Conservation (phyloP, 2,329 filamentous ascomycete genomes). For the Pyricularia grisea region DNA sequence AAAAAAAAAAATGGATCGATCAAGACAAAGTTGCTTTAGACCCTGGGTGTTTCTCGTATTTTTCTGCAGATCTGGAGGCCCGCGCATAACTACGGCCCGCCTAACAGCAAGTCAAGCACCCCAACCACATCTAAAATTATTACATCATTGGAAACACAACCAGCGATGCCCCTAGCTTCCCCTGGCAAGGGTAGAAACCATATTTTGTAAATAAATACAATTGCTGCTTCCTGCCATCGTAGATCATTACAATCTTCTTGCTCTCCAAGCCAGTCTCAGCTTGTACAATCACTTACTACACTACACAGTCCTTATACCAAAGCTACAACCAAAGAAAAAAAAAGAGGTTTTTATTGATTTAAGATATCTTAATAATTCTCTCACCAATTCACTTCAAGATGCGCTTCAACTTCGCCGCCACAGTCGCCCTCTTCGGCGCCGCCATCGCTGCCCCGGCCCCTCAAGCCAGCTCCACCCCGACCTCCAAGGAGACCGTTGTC, state of each 20-base stretch:
- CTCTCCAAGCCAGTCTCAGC: neutral
- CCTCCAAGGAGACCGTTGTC: neutral
- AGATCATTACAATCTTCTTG: neutral
- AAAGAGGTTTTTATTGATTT: too few species aligned
- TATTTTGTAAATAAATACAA: neutral
- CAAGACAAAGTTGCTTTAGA: neutral
- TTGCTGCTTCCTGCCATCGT: neutral
- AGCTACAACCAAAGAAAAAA: too few species aligned
- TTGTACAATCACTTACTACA: neutral
- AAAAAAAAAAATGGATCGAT: neutral
- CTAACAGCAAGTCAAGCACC: neutral
- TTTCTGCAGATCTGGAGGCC: neutral
- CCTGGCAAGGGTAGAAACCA: neutral
- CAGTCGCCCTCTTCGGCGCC: conserved; percentile 5
- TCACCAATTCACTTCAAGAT: neutral
- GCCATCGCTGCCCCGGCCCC: conserved; percentile 1
- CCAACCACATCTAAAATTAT: neutral
- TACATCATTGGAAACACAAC: neutral
- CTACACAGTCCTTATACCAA: neutral
- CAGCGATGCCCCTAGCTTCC: neutral
- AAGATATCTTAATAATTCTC: neutral
- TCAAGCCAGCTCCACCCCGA: neutral
- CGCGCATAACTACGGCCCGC: neutral
- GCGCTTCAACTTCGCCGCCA: neutral
- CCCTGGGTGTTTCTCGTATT: neutral